Evolutionary conservation across 192 early-diverging fungal genomes (phyloP), one percentile per base, ranked within the genome.

Genomic region (Coemansia sp.): DNA sequence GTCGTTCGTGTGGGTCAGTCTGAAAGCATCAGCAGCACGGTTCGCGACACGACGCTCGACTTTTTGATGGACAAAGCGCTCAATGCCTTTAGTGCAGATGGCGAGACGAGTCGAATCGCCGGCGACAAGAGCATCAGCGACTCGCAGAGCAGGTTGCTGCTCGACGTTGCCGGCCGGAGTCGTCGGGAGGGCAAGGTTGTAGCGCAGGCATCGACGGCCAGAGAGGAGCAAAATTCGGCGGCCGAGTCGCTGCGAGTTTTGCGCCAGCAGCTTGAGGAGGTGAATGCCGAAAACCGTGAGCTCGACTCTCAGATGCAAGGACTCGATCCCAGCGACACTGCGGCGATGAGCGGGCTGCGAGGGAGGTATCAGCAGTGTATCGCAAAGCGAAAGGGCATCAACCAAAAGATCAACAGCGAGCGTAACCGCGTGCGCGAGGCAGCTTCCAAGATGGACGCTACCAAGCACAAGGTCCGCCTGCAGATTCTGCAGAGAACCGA

Each of bases 1-100:
- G 86, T 96, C n/a, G 92, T 97, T 5, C 90, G 95, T 34, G 83
- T 97, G 20, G 97, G 97, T 38, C 90, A 86, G 22, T 40, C 87
- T 0, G 92, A 94, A 22, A 83, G 88, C 33, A 88, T 95, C 64
- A 92, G 93, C 68, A 79, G 85, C 5, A 89, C 87, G 34, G 90
- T 93, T 22, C 88, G 88, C 36, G 91, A 93, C 65, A 85, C 95
- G 0, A 85, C 87, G 0, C 81, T 95, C 29, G 93, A 93, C n/a
- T 79, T 87, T 13, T 60, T 93, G 60, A 84, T 92, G 47, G 89
- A 90, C 34, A 78, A 87, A 55, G 89, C 88, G 46, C 73, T 92
- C n/a, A 78, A 86, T 60, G 49, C 72, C 60, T 70, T 34, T 55
- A 46, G 52, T 6, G 62, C 27, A n/a, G 43, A 31, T n/a, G 38